Base-by-base conservation (phyloP, 2,329 filamentous ascomycete species). In the Elsinoe perseae region DNA sequence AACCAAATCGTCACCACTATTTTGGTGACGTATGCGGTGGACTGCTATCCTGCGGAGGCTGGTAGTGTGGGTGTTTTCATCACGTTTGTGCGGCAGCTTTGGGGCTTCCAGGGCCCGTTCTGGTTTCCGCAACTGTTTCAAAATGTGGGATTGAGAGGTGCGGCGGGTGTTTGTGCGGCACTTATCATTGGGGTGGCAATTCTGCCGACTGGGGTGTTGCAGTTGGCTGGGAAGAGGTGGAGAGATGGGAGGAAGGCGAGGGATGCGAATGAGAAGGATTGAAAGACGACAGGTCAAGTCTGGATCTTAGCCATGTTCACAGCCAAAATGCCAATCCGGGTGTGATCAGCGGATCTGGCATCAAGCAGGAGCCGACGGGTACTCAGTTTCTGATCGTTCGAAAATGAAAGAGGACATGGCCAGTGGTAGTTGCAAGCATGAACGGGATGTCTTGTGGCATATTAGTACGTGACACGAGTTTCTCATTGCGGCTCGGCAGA, bases 1-100 rank as follows among this genome's bases (percentile, higher is more conserved):
- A 82, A 82, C 58, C 81, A 84, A 65, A 76, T 84, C 40, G 73
- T 83, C 14, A 83, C 81, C 0, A 83, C 81, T 0, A 77, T 83
- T 1, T 64, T 81, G 42, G 77, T 82, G 21, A 83, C 81, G 0
- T 84, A 82, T 63, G 76, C 80, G 0, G 76, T 84, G 1, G 81
- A 84, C 60, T 80, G 78, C 62, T 76, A 81, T 59, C 73, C 70
- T 1, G 70, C 78, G 25, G 73, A 80, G 38, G 72, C 79, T 0
- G 76, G 75, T 1, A 75, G 75, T 54, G 73, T 83, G 16, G 81
- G 80, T 2, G 79, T 81, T 0, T 83, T 82, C 59, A 74, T 83
- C 60, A 82, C 75, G 2, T 72, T 83, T 55, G 73, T 81, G 1
- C 71, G 80, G 6, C 76, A 79, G 57, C 75, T 74, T 0, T 80